Conservation (phyloP, 2,329 filamentous ascomycete genomes). For the Cercospora sojina region DNA sequence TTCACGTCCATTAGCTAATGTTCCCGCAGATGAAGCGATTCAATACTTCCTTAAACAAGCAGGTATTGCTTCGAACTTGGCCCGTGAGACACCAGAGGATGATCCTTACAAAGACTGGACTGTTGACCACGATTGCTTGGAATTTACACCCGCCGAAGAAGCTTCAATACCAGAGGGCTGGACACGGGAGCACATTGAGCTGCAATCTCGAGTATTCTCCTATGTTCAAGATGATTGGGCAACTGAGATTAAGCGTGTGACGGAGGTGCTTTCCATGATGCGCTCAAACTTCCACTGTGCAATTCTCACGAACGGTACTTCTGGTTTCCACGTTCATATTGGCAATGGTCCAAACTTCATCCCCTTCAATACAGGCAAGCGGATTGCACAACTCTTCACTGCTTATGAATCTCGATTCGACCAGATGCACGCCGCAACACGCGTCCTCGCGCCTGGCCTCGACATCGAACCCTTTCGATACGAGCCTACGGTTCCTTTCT, state of each 20-base stretch:
- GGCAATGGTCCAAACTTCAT: not conserved
- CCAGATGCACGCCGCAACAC: constrained; percentile 2
- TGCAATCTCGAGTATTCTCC: not conserved
- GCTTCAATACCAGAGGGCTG: not conserved
- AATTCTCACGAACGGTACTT: constrained; percentile 1
- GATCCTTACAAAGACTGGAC: not conserved
- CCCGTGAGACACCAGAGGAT: not conserved
- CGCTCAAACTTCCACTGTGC: constrained; percentile 1
- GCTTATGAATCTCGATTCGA: constrained; percentile 10
- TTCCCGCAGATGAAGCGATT: not conserved
- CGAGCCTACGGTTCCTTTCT: not conserved
- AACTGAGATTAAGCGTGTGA: not conserved
- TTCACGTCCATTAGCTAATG: not conserved
- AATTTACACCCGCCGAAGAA: constrained; percentile 1
- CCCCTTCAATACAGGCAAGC: not conserved
- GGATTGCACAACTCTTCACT: constrained; percentile 7
- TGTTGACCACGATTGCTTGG: not conserved
- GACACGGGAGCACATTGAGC: not conserved
- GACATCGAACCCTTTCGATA: not conserved
- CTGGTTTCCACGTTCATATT: constrained; percentile 12
- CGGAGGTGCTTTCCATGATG: constrained; percentile 4
- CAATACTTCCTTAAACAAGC: not conserved
- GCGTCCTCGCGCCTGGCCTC: constrained; percentile 2
- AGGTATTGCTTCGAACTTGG: not conserved
- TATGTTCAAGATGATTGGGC: not conserved